Base-by-base conservation (phyloP, 495 filamentous ascomycete genomes). In the Aspergillus haitiensis region DNA sequence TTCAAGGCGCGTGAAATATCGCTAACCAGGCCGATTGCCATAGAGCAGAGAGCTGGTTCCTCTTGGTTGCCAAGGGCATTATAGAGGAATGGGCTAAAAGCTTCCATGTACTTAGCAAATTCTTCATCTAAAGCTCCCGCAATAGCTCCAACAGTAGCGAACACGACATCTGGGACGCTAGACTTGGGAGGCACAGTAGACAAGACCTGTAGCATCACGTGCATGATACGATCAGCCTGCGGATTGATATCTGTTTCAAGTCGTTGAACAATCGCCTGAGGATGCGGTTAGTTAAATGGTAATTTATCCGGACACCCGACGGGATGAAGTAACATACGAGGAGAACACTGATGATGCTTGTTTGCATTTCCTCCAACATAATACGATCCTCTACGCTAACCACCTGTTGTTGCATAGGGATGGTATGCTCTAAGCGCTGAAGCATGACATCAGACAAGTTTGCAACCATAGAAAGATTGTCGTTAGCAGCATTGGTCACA, bases 21-120 rank as follows among this genome's bases (percentile, higher is more conserved):
- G 71, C 93, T 96, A 60, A 97, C 93, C 46, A 98, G 80, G 56
- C 94, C 94, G 74, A 98, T 97, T 54, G 94, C 93, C 90, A 98
- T 96, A 39, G 93, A 84, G 80, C 95, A 98, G 36, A 98, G 82
- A 72, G 83, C 87, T 33, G 92, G 88, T 76, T 98, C 94, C 63
- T 98, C 94, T 60, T 96, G 91, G 80, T 97, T 98, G 58, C 85
- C 87, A 31, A 98, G 86, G 7, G 94, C 94, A 61, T 90, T 92
- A 80, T 92, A 94, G 15, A 98, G 80, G 84, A 89, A 96, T 2
- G 90, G 92, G 32, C 85, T 77, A 71, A 98, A 98, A 9, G 89
- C 80, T 8, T 96, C 90, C 95, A 98, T 98, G 78, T 98, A 98
- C 75, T 93, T 92, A 69, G 85, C 78, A 72, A 98, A 98, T 51